Base-by-base conservation (phyloP, 208 protist genomes). In the Paratrypanosoma confusum region DNA sequence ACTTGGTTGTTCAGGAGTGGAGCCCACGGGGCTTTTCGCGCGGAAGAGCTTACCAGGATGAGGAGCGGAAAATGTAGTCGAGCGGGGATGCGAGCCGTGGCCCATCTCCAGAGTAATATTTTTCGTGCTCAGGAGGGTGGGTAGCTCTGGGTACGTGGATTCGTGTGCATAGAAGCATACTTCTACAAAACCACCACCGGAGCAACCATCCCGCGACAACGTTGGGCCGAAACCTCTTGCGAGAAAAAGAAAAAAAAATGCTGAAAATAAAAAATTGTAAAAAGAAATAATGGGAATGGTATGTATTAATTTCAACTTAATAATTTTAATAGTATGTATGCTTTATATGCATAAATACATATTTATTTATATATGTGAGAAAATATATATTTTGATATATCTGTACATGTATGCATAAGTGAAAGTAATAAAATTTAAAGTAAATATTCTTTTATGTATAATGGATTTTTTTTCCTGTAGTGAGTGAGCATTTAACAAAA, bases 1-100 rank as follows among this genome's bases (percentile, higher is more conserved):
- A 85, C 32, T 64, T 90, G 25, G 53, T 75, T 40, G 53, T 94
- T 0, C 39, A 71, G 24, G 73, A 87, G 39, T 94, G 81, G 81
- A 73, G 39, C 47, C 85, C 85, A 17, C 61, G 73, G 11, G 60
- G 65, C 37, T 86, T 92, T 48, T 50, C 67, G 14, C 65, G 67
- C n/a, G 82, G 82, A 8, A 54, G 82, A 22, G 75, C 67, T 24
- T 85, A 86, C 49, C 46, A 68, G 46, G 10, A 6, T 8, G n/a
- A 40, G 7, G 18, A 22, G 8, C 20, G 8, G 7, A n/a, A 40
- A 21, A 16, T 21, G 29, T n/a, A 34, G 29, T n/a, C n/a, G 10
- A 10, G n/a, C 10, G 29, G 10, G 29, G n/a, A 34, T 10, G 29
- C 29, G 29, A 10, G 11, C 11, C n/a, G 10, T 34, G 11, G 29